A percentile compares a stretch with the other conserved stretches of the same genome.
phyloP scores from a whole-genome alignment of 2,329 filamentous ascomycete genomes.

The Colletotrichum gloeosporioides region DNA sequence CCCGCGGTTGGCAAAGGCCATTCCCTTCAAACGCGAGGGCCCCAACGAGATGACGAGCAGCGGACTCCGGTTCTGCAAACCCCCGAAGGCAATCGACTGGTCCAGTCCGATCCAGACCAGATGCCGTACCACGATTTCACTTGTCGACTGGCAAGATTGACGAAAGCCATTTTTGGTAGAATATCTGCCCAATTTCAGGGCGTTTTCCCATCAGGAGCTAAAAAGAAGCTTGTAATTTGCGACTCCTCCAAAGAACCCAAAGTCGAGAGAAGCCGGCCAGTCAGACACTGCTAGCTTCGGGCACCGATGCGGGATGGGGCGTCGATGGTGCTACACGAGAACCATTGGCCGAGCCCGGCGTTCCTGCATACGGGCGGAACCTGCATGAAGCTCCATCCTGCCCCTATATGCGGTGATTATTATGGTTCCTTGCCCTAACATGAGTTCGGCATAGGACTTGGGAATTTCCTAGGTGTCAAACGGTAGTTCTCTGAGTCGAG shows the following conservation, averaged over 20 bases:
- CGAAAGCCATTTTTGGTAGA: not conserved
- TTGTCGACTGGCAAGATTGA: not conserved
- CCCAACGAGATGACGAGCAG: slow-evolving; percentile 8
- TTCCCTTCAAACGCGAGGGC: not conserved
- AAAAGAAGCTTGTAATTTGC: slow-evolving; percentile 5
- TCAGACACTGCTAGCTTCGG: not conserved
- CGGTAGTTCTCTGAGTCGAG: not conserved
- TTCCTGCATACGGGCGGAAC: slow-evolving; percentile 19
- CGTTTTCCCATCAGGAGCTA: not conserved
- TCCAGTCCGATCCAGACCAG: not conserved
- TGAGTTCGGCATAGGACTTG: not conserved
- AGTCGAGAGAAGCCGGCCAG: not conserved
- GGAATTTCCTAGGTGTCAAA: not conserved
- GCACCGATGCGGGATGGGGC: not conserved
- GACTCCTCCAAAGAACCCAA: not conserved
- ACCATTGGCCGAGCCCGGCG: slow-evolving; percentile 2
- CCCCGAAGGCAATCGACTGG: not conserved
- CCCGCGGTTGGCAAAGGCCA: not conserved
- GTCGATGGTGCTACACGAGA: not conserved
- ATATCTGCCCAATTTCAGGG: not conserved
- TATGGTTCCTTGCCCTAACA: not conserved
- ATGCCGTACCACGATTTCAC: not conserved
- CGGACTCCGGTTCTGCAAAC: not conserved
- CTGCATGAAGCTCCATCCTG: slow-evolving; percentile 2
- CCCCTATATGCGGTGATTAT: slow-evolving; percentile 6